phyloP scores from a whole-genome alignment of 2,329 filamentous ascomycete genomes.

The Sarocladium strictum region DNA sequence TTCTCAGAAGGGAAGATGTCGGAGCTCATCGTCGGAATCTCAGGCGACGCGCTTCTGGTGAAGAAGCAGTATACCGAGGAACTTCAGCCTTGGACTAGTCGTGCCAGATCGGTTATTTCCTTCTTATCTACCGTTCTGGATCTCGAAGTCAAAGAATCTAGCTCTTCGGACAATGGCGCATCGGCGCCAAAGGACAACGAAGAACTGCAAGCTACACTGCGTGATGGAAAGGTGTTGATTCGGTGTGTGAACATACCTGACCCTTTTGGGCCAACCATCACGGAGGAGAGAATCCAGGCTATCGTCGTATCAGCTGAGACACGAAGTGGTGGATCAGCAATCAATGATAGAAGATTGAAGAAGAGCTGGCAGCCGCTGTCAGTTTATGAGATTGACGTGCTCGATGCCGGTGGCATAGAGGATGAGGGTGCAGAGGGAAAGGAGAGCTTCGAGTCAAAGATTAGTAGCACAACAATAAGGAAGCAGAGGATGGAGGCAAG shows the following conservation, averaged over 20 bases:
- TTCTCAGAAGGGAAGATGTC: neutral
- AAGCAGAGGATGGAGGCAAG: slow-evolving; percentile 35
- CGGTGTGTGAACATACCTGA: slow-evolving; percentile 84
- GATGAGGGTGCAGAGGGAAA: slow-evolving; percentile 37
- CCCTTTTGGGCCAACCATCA: slow-evolving; percentile 84
- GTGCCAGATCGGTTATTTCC: slow-evolving; percentile 61
- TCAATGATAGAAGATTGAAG: slow-evolving; percentile 75
- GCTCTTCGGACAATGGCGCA: neutral
- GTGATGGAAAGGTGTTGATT: slow-evolving; percentile 55
- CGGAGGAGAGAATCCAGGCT: slow-evolving; percentile 69
- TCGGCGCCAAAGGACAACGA: slow-evolving; percentile 13
- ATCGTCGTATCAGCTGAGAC: slow-evolving; percentile 89
- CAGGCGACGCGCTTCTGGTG: slow-evolving; percentile 75
- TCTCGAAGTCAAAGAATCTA: slow-evolving; percentile 26
- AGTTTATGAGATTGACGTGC: slow-evolving; percentile 83
- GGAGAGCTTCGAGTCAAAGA: slow-evolving; percentile 71
- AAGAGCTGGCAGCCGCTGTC: slow-evolving; percentile 72
- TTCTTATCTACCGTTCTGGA: slow-evolving; percentile 65
- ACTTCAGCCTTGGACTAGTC: slow-evolving; percentile 72
- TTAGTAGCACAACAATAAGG: slow-evolving; percentile 85
- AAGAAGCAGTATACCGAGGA: slow-evolving; percentile 85
- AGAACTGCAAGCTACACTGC: slow-evolving; percentile 44
- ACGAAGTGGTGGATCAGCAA: slow-evolving; percentile 70
- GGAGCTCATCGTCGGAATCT: slow-evolving; percentile 74
- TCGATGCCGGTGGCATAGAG: slow-evolving; percentile 52